These are phyloP conservation scores for Phytopythium oedochilum DNA, from an alignment of 352 stramenopile genomes.

Conservation along the genomic window DNA sequence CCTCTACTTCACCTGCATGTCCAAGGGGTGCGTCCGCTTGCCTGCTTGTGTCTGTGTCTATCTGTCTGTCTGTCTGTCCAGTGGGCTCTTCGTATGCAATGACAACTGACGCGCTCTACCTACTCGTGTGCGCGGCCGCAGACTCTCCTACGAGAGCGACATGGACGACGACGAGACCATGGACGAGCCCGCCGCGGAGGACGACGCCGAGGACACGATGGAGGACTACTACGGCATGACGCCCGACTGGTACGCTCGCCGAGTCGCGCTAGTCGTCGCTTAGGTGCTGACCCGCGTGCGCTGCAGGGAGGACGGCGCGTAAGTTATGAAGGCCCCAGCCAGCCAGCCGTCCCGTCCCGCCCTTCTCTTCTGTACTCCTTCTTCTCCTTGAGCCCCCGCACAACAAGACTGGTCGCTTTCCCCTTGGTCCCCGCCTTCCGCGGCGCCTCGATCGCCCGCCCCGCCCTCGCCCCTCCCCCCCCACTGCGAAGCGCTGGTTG, in stretches of 20 bases:
- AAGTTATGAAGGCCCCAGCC: slow-evolving; percentile 13
- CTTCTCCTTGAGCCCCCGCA: not conserved
- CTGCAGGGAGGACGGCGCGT: slow-evolving; percentile 57
- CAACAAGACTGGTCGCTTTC: slow-evolving; percentile 3
- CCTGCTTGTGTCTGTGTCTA: not conserved
- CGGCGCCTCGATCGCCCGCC: not conserved
- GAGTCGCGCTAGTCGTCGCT: too few relatives aligned
- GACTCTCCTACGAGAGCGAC: slow-evolving; percentile 52
- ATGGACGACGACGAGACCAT: slow-evolving; percentile 83
- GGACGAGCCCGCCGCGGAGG: slow-evolving; percentile 61
- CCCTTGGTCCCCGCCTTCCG: slow-evolving; percentile 1
- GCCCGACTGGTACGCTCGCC: slow-evolving; percentile 57
- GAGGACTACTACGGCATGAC: slow-evolving; percentile 88
- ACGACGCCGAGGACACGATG: slow-evolving; percentile 72
- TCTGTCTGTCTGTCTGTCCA: too few relatives aligned
- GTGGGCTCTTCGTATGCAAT: too few relatives aligned
- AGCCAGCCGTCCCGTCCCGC: not conserved
- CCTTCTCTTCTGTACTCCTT: not conserved
- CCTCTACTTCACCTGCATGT: slow-evolving; percentile 92
- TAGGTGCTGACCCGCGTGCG: too few relatives aligned
- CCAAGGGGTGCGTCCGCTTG: slow-evolving; percentile 45
- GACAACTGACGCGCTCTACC: too few relatives aligned
- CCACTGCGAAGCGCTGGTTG: not conserved
- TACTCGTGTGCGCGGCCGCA: slow-evolving; percentile 10
- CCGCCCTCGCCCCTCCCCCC: not conserved